phyloP scores from a whole-genome alignment of 176 grass and related monocot species.

The Phoenix roebelenii region DNA sequence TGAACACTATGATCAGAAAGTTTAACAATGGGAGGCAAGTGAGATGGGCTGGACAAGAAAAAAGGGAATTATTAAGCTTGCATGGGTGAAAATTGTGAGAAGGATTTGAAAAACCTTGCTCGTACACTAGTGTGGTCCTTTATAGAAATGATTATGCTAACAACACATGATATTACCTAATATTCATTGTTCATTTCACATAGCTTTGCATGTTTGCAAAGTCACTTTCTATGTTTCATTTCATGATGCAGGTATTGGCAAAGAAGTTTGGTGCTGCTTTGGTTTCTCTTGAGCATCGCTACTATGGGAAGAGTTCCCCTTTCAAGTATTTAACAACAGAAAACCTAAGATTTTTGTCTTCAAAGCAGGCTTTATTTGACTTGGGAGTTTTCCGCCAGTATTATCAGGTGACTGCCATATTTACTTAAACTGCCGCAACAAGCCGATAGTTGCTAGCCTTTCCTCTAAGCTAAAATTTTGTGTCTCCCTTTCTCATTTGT shows the following conservation, averaged over 20 bases:
- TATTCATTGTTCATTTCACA: no score
- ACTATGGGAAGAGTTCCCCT: conserved; percentile 93
- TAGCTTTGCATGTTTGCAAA: conserved; percentile 6
- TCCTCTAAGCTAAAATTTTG: neutral
- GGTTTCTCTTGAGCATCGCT: conserved; percentile 86
- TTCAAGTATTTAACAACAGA: conserved; percentile 52
- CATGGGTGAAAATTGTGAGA: no score
- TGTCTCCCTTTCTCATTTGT: neutral
- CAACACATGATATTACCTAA: no score
- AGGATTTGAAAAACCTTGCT: no score
- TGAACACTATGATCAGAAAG: no score
- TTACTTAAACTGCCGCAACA: no score
- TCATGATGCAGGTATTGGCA: conserved; percentile 52
- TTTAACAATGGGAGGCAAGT: no score
- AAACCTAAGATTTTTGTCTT: conserved; percentile 85
- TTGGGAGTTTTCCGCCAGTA: conserved; percentile 75
- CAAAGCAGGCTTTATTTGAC: conserved; percentile 96
- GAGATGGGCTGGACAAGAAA: no score
- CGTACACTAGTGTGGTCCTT: no score
- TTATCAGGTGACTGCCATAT: conserved; percentile 45
- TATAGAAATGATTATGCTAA: no score
- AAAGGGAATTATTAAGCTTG: no score
- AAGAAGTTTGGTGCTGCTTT: conserved; percentile 89
- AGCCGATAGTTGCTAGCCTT: no score
- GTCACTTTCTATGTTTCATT: conserved; percentile 3